Evolutionary conservation across 139 green algal species (phyloP), one percentile per base, ranked within the genome.

Genomic region (Parachlorella kessleri): DNA sequence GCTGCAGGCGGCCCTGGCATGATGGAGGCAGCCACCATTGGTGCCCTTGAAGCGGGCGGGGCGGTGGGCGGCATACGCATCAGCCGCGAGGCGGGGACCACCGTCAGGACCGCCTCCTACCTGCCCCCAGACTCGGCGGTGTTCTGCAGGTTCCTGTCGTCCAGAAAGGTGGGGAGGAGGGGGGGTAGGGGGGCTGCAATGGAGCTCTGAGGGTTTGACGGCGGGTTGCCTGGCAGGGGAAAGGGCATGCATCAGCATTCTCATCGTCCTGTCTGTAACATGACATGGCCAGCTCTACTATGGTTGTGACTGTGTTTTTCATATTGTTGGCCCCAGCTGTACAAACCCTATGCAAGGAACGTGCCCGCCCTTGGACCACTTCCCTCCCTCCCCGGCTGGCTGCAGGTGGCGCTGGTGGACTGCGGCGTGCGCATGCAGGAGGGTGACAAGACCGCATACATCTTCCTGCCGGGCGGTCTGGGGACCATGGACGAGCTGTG

Each of bases 381-480:
- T n/a, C n/a, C n/a, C n/a, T n/a, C n/a, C n/a, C n/a, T 59, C 14
- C 48, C 21, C 21, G 14, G 48, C 48, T 14, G 21, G 48, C 14
- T 59, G 48, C 48, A 59, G 48, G 48, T 93, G 18, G 88, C 81
- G 21, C 68, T 93, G 6, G 73, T 88, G 9, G 84, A 93, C 75
- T 78, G 74, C 3, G 88, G 86, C 23, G 85, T 93, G 66, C 70
- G 86, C 2, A 75, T 76, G 40, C 65, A 66, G 30, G 66, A 80
- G 36, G 39, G 30, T 24, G 88, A 95, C 39, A 75, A 72, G 32
- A 93, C 89, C 32, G 91, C 91, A 4, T 95, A 90, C 77, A 80
- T 95, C 18, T 95, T 94, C 80, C 79, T 95, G 73, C 90, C 91
- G 21, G 91, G 91, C n/a, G 86, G 83, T 0, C 70, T 91, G 33